Base-by-base conservation (phyloP, 495 filamentous ascomycete species). In the Cryomyces antarcticus region DNA sequence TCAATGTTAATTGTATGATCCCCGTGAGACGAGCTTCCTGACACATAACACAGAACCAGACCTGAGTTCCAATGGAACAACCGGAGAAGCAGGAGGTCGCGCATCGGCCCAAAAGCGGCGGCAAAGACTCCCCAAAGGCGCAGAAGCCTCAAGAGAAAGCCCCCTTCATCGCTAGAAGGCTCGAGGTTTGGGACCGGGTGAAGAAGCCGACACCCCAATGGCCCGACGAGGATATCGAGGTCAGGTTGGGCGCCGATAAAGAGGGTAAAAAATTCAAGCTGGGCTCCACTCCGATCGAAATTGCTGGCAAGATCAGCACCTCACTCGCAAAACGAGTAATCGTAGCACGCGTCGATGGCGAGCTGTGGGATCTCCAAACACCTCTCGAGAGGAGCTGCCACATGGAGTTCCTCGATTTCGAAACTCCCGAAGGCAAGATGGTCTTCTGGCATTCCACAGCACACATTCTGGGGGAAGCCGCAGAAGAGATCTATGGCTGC, bases 361-460 rank as follows among this genome's bases (percentile, higher is more conserved):
- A 77, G 41, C 64, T 96, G 24, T 97, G 88, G 89, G 89, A 97
- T 65, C 59, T 97, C 31, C 80, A 83, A 46, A 70, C 89, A 43
- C 88, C 92, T 5, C 63, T 97, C 35, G 92, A 96, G 62, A 66
- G 67, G 53, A 75, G 69, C 56, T 86, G 80, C 63, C 75, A 69
- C 38, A 69, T 97, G 9, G 75, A 80, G 46, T 68, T 93, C 34
- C 65, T 96, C 35, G 73, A 78, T 30, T 96, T 95, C 60, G 80
- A 85, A 40, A 64, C 86, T 56, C 75, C 81, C 5, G 76, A 92
- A 57, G 89, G 82, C 48, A 79, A 62, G 52, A 67, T 79, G 47
- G 83, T 89, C 5, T 93, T 88, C 56, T 92, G 84, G 85, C 89
- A 97, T 59, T 87, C 80, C 3, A 83, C 77, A 48, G 89, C 89